A percentile compares a stretch with the other conserved stretches of the same genome.
phyloP scores from a whole-genome alignment of 106 monocot genomes.

The Amphibolis antarctica region DNA sequence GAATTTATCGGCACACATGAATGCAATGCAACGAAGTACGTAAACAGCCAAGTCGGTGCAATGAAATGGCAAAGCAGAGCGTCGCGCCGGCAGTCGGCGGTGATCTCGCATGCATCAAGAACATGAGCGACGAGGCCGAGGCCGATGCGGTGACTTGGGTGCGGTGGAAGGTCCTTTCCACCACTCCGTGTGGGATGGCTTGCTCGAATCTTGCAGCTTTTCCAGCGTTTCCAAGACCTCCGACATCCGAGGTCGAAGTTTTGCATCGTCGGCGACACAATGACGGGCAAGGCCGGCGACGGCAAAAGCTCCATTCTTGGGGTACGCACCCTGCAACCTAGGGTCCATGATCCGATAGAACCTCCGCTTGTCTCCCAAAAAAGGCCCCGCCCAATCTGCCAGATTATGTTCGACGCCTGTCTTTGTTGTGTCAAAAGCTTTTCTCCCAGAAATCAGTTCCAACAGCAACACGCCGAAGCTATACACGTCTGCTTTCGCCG shows the following conservation, averaged over 20 bases:
- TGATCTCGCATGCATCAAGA: too few relatives aligned
- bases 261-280: constrained; percentile 51
- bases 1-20: too few relatives aligned
- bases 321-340: constrained; percentile 62
- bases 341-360: constrained; percentile 68
- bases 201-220: constrained; percentile 29
- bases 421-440: constrained; percentile 51
- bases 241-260: constrained; percentile 58
- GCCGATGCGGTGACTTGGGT: not conserved
- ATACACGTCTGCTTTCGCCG: too few relatives aligned
- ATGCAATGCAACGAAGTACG: too few relatives aligned
- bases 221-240: constrained; percentile 51
- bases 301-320: constrained; percentile 46
- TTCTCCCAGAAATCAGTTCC: constrained; percentile 66
- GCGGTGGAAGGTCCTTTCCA: not conserved
- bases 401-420: constrained; percentile 58
- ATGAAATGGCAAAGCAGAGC: too few relatives aligned
- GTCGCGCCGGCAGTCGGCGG: too few relatives aligned
- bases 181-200: not conserved
- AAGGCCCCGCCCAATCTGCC: constrained; percentile 64
- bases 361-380: constrained; percentile 48
- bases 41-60: too few relatives aligned
- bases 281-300: constrained; percentile 47
- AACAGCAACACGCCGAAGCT: constrained; percentile 68
- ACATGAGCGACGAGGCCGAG: not conserved